Base-by-base conservation (phyloP, 75 land plant species). In the Pseudotsuga menziesii region DNA sequence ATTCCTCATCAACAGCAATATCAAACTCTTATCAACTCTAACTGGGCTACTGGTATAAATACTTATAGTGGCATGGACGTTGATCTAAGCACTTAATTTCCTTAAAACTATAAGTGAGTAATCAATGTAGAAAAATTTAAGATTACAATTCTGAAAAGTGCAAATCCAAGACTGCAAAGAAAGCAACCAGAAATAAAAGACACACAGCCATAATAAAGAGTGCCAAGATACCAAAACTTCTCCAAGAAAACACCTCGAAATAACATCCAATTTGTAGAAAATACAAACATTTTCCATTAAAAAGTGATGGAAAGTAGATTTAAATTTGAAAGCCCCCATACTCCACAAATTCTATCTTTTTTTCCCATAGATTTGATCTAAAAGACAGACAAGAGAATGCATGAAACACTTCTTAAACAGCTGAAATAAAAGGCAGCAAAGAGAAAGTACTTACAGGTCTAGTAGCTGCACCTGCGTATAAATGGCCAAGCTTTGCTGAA, bases 401-500 rank as follows among this genome's bases (percentile, higher is more conserved):
- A 41, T 12, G 25, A 69, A 12, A 8, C 6, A 35, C 9, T 39
- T 41, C 22, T n/a, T 39, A 69, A 41, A 5, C 25, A 69, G 9
- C 72, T n/a, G 48, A 32, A 64, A n/a, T 69, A 8, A 69, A 69
- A 36, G 1, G 0, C 48, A 19, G 13, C 52, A 69, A 41, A 69
- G 72, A 69, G 23, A 69, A 9, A 44, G n/a, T 41, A 61, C 85
- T 81, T 84, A 91, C 93, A 73, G 84, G 92, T 62, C 84, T 81
- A 63, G 93, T 95, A 1, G 93, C 84, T 54, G 91, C 83, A 69
- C 95, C 93, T 22, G 98, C 97, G 82, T 86, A 90, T 26, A 95
- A 56, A 60, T 89, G 88, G 66, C 97, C 97, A 63, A 93, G 81
- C 72, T 93, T 91, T 56, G 91, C 89, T 69, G 97, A 89, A 72